Evolutionary conservation across 805 yeast species (phyloP).

Genomic region (Pichia paraexigua): DNA sequence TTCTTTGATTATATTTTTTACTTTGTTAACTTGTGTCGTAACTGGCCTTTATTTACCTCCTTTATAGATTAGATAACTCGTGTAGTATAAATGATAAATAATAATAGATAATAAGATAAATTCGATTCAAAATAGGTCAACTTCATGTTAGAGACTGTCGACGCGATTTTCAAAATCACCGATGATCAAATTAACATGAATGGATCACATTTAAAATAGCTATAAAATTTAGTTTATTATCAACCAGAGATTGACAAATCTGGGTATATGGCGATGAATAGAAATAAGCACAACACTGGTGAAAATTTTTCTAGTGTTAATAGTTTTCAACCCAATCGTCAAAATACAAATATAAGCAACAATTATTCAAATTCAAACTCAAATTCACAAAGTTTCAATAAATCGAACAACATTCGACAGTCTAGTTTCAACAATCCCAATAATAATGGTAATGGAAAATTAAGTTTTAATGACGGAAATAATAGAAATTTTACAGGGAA

Average conservation of each 20-base stretch:
- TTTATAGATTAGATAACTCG: not conserved
- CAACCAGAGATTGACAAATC: not conserved
- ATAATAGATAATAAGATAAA: no score
- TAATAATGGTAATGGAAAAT: not conserved
- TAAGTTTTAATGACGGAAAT: not conserved
- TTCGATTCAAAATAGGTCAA: not conserved
- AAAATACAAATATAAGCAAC: not conserved
- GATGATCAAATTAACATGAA: not conserved
- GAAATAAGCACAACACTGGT: not conserved
- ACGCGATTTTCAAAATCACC: no score
- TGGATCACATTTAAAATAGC: no score
- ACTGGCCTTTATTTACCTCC: not conserved
- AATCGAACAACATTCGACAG: not conserved
- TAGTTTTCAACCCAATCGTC: conserved; percentile 13
- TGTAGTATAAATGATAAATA: not conserved
- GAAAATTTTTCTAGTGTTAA: conserved; percentile 15
- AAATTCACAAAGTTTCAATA: not conserved
- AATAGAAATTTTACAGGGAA: not conserved
- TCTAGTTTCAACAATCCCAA: not conserved
- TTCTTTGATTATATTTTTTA: conserved; percentile 28
- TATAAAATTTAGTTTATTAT: not conserved
- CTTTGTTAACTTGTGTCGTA: conserved; percentile 6
- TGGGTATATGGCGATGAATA: not conserved
- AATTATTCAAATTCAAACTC: not conserved
- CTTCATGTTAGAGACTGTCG: not conserved